These are phyloP conservation scores for Penicillium sp. DNA, from an alignment of 2,329 filamentous ascomycete genomes.

Conservation along the genomic window DNA sequence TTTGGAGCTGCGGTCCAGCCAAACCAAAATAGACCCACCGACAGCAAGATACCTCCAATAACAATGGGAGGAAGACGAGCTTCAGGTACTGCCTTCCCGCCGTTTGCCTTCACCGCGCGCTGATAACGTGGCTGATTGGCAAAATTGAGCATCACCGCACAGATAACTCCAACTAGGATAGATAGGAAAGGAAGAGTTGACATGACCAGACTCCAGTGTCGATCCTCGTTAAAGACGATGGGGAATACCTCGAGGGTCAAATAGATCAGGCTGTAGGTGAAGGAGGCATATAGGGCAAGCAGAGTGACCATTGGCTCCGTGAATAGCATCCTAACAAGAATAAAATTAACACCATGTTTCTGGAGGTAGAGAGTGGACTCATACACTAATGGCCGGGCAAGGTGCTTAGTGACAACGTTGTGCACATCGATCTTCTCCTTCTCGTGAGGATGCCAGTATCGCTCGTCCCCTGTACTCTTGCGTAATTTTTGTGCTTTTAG, in stretches of 20 bases:
- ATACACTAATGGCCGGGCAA: constrained; percentile 34
- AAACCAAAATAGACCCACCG: constrained; percentile 47
- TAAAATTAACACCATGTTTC: too few relatives aligned
- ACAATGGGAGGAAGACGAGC: constrained; percentile 49
- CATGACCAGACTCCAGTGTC: constrained; percentile 40
- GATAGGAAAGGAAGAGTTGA: constrained; percentile 47
- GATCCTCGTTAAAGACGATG: constrained; percentile 46
- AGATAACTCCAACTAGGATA: constrained; percentile 46
- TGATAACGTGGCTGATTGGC: constrained; percentile 44
- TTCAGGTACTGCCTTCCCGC: constrained; percentile 39
- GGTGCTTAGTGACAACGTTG: constrained; percentile 45
- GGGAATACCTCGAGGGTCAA: constrained; percentile 50
- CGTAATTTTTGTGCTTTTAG: constrained; percentile 40
- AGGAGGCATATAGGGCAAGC: constrained; percentile 48
- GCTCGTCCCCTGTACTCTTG: constrained; percentile 38
- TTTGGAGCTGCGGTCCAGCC: constrained; percentile 41
- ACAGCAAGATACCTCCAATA: constrained; percentile 46
- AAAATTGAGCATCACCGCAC: constrained; percentile 43
- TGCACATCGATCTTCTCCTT: constrained; percentile 41
- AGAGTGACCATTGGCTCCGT: constrained; percentile 51
- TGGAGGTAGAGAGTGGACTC: too few relatives aligned
- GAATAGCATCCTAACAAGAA: constrained; percentile 41
- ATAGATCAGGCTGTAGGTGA: constrained; percentile 51
- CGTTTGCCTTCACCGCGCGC: constrained; percentile 27
- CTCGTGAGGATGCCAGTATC: constrained; percentile 50